Percentiles rank a stretch among this genome's conserved stretches.
phyloP scores from a whole-genome alignment of 495 filamentous ascomycete genomes.

The Annulohypoxylon moriforme region DNA sequence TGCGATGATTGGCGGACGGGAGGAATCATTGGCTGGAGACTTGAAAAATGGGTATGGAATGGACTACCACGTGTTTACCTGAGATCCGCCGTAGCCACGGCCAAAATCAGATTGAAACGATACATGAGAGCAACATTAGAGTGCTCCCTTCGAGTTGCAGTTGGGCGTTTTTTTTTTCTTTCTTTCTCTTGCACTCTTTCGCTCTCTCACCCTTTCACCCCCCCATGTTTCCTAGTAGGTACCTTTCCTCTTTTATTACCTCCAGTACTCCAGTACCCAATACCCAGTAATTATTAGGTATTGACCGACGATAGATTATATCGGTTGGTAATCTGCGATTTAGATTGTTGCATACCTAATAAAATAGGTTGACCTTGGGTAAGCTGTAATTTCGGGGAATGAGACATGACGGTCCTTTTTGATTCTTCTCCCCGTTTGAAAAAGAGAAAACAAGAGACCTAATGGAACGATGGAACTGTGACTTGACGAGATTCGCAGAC shows the following conservation, averaged over 20 bases:
- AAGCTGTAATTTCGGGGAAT: constrained; percentile 45
- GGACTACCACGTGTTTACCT: constrained; percentile 47
- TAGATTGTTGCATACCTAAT: constrained; percentile 39
- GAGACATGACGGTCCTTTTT: constrained; percentile 24
- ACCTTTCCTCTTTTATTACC: constrained; percentile 22
- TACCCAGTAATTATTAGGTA: constrained; percentile 9
- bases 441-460: background rate
- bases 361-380: constrained; percentile 37
- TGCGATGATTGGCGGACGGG: constrained; percentile 46
- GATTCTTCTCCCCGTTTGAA: constrained; percentile 25
- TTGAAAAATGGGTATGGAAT: constrained; percentile 44
- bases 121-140: constrained; percentile 34
- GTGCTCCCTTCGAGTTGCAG: constrained; percentile 28
- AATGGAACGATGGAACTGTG: background rate
- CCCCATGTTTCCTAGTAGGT: constrained; percentile 3
- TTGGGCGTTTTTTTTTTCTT: constrained; percentile 28
- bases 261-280: background rate
- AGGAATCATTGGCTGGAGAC: constrained; percentile 41
- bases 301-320: constrained; percentile 40
- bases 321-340: constrained; percentile 42
- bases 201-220: constrained; percentile 12
- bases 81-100: constrained; percentile 52
- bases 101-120: constrained; percentile 48
- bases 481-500: constrained; percentile 1
- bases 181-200: no score